Evolutionary conservation across 1,284 basidiomycete species (phyloP).

Genomic region (Leccinum cinnamomeum): DNA sequence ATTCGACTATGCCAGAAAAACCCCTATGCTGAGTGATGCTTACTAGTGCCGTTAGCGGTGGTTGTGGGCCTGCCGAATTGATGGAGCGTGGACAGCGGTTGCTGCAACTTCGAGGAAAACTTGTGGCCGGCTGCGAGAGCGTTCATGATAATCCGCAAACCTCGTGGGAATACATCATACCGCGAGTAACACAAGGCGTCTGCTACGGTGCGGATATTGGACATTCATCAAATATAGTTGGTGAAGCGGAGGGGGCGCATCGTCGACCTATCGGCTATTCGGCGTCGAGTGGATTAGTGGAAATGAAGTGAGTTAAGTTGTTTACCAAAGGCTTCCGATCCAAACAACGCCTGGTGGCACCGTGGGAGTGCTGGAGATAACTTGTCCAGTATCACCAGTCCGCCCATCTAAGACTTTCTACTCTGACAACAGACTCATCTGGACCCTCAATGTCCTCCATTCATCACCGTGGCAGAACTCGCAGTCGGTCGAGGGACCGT

Average conservation of each 20-base stretch:
- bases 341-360: slow-evolving; percentile 26
- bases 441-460: slow-evolving; percentile 19
- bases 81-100: slow-evolving; percentile 6
- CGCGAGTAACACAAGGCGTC: slow-evolving; percentile 16
- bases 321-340: slow-evolving; percentile 31
- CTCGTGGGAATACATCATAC: slow-evolving; percentile 17
- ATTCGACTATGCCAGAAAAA: neutral
- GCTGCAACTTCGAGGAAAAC: slow-evolving; percentile 24
- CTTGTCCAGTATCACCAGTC: slow-evolving; percentile 9
- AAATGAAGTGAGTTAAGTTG: slow-evolving; percentile 18
- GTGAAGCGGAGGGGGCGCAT: slow-evolving; percentile 12
- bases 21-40: neutral
- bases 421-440: neutral
- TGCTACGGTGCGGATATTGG: slow-evolving; percentile 32
- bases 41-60: slow-evolving; percentile 7
- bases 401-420: neutral
- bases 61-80: slow-evolving; percentile 5
- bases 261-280: slow-evolving; percentile 18
- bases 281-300: slow-evolving; percentile 22
- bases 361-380: slow-evolving; percentile 1
- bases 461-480: slow-evolving; percentile 24
- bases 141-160: slow-evolving; percentile 14
- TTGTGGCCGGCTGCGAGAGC: slow-evolving; percentile 27
- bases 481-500: slow-evolving; percentile 17
- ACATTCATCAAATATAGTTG: slow-evolving; percentile 15